Evolutionary conservation across 2,329 filamentous ascomycete species (phyloP).

Genomic region (Colletotrichum eremochloae): DNA sequence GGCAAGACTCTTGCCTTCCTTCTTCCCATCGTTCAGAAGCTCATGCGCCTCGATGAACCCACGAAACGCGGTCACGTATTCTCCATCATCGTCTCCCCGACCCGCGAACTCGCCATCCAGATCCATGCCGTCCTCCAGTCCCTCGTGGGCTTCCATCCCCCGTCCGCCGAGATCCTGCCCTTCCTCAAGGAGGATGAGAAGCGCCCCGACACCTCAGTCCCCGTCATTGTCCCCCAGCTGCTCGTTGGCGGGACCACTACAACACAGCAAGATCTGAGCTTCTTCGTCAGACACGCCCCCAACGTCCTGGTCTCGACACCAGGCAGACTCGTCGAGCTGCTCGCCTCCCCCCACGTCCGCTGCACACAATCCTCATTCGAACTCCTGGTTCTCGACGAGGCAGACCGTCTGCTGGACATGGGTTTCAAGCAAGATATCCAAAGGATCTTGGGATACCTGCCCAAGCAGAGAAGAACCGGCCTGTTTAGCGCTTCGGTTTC

Average conservation of each 20-base stretch:
- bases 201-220: constrained; percentile 59
- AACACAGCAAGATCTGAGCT: constrained; percentile 87
- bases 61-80: constrained; percentile 91
- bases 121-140: constrained; percentile 86
- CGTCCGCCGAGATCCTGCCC: constrained; percentile 77
- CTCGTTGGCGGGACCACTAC: constrained; percentile 85
- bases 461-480: constrained; percentile 93
- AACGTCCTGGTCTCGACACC: constrained; percentile 94
- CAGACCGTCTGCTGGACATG: constrained; percentile 90
- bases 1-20: constrained; percentile 89
- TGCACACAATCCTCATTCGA: constrained; percentile 92
- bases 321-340: constrained; percentile 87
- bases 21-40: constrained; percentile 83
- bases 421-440: constrained; percentile 94
- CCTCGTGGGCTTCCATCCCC: constrained; percentile 84
- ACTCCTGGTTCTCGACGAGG: constrained; percentile 92
- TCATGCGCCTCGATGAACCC: constrained; percentile 83
- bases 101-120: constrained; percentile 90
- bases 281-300: constrained; percentile 85
- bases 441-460: constrained; percentile 84
- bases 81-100: constrained; percentile 93
- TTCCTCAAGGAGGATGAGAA: constrained; percentile 69
- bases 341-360: constrained; percentile 88
- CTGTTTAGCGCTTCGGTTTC: constrained; percentile 97
- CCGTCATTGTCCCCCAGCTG: constrained; percentile 84